These are phyloP conservation scores for Centrapalus pauciflorus DNA, from an alignment of 129 eudicot genomes.

Conservation along the genomic window DNA sequence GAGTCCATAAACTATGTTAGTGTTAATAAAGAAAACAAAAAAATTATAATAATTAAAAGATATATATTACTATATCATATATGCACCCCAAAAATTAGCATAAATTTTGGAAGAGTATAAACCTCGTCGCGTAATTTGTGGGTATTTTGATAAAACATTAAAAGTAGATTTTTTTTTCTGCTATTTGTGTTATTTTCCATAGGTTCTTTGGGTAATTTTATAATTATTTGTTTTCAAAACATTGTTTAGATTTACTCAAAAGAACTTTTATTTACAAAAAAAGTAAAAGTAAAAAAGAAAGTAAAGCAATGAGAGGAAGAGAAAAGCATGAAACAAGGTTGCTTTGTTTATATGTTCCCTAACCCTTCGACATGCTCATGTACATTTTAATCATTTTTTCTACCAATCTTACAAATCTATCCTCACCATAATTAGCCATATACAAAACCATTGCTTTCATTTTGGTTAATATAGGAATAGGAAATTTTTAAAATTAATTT, in stretches of 20 bases:
- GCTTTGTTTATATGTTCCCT: conserved; percentile 50
- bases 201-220: not conserved
- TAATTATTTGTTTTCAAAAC: not conserved
- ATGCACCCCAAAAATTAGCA: no score
- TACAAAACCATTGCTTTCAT: not conserved
- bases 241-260: not conserved
- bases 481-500: not conserved
- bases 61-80: no score
- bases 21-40: no score
- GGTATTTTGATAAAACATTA: no score
- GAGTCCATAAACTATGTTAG: no score
- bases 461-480: not conserved
- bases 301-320: conserved; percentile 7
- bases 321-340: conserved; percentile 33
- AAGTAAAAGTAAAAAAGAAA: not conserved
- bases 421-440: conserved; percentile 6
- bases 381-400: conserved; percentile 25
- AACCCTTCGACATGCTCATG: conserved; percentile 34
- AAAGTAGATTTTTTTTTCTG: not conserved
- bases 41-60: no score
- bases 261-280: not conserved
- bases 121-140: no score
- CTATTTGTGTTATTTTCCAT: not conserved
- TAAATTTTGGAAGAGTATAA: no score
- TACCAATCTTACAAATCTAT: conserved; percentile 19